Base-by-base conservation (phyloP, 495 filamentous ascomycete species). In the Tuber calosporum region DNA sequence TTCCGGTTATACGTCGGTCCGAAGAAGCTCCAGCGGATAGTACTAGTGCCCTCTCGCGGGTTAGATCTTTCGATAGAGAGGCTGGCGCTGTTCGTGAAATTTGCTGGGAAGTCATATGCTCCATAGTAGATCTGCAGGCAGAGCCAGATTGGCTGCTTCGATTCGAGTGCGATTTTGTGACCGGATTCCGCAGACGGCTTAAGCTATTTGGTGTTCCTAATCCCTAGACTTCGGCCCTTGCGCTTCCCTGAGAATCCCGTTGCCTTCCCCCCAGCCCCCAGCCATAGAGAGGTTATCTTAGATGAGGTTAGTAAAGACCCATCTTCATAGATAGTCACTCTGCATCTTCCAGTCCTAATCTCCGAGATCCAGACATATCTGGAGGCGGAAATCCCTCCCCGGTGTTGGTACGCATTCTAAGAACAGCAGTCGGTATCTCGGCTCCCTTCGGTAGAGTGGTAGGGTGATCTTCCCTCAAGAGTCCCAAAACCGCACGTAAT, bases 321-420 rank as follows among this genome's bases (percentile, higher is more conserved):
- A 34, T 87, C 84, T 5, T 87, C 87, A 62, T 88, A 89, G 45
- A 88, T 79, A 0, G 87, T 89, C 20, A 89, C 81, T 7, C 87
- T 83, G 79, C 87, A 89, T 26, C 79, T 86, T 34, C 85, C 87
- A 11, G 81, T 83, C 68, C 83, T 85, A 38, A 89, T 84, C 22
- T 83, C 83, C 9, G 83, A 82, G 43, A 89, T 86, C 1, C 68
- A 77, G 69, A 86, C 87, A 6, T 74, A 74, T 1, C 87, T 86
- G n/a, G 78, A 81, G 6, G 80, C 53, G 37, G 83, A 81, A 36
- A 89, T 84, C 26, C 88, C 85, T 1, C 82, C 82, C 88, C 87
- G 88, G 79, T 89, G 88, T 77, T 89, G 87, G 69, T 86, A 85
- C 4, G 86, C 84, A 84, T 85, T 20, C 86, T 84, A 7, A 89